phyloP scores from a whole-genome alignment of 2,329 filamentous ascomycete genomes.

The Magnaporthiopsis incrustans region DNA sequence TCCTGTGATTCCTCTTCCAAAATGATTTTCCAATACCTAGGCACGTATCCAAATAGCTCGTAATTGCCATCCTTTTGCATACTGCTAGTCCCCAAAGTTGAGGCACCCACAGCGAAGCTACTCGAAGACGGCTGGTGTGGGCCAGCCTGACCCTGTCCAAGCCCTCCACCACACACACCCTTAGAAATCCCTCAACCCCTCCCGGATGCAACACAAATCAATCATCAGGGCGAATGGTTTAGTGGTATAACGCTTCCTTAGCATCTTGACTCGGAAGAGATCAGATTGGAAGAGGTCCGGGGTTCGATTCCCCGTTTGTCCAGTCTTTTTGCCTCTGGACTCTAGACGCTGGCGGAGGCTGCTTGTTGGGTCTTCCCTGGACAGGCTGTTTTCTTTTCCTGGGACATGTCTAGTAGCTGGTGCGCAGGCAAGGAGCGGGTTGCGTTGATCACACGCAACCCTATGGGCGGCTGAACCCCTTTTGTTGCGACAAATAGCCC shows the following conservation, averaged over 20 bases:
- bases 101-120: too few relatives aligned
- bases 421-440: too few relatives aligned
- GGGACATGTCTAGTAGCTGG: too few relatives aligned
- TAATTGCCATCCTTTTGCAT: too few relatives aligned
- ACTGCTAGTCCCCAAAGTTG: background rate
- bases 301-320: conserved; percentile 7
- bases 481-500: too few relatives aligned
- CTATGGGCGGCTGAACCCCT: too few relatives aligned
- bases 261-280: background rate
- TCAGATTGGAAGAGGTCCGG: conserved; percentile 6
- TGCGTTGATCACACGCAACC: too few relatives aligned
- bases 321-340: background rate
- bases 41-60: too few relatives aligned
- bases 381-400: too few relatives aligned
- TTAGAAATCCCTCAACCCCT: background rate
- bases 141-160: background rate
- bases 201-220: background rate
- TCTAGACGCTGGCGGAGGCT: too few relatives aligned
- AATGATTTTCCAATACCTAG: too few relatives aligned
- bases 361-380: background rate
- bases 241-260: background rate
- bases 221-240: background rate
- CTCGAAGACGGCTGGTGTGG: background rate
- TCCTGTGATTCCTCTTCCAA: too few relatives aligned
- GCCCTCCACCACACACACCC: background rate